Evolutionary conservation across 441 rosid genomes (phyloP).

Genomic region (Erysimum cheiri): DNA sequence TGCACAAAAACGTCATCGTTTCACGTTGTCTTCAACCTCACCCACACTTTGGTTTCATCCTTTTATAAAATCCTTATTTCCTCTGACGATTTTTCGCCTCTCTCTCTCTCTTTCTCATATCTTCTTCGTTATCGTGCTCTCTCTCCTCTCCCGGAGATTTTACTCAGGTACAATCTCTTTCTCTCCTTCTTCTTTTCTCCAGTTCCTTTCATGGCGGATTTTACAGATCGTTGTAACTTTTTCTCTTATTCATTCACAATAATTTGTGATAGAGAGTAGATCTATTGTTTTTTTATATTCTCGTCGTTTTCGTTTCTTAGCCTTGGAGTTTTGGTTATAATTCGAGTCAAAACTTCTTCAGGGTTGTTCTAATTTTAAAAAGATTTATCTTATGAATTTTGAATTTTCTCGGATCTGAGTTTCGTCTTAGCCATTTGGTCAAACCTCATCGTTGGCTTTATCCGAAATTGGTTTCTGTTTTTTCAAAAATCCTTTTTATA

Average conservation of each 20-base stretch:
- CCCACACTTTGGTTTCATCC: conserved; percentile 31
- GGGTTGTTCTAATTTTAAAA: not conserved
- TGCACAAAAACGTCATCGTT: conserved; percentile 42
- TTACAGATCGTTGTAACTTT: conserved; percentile 11
- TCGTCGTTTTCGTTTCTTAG: not conserved
- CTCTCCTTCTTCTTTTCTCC: not conserved
- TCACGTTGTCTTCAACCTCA: conserved; percentile 45
- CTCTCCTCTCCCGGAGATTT: conserved; percentile 29
- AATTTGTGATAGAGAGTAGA: conserved; percentile 1
- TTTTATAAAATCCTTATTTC: conserved; percentile 38
- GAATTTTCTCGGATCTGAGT: conserved; percentile 35
- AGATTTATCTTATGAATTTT: not conserved
- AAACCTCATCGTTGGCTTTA: conserved; percentile 27
- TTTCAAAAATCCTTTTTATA: not conserved
- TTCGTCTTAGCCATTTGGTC: conserved; percentile 15
- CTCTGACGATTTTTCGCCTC: conserved; percentile 36
- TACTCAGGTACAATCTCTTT: conserved; percentile 31
- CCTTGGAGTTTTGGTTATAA: not conserved
- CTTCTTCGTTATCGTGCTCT: conserved; percentile 17
- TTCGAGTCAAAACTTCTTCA: conserved; percentile 3
- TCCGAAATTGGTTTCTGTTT: conserved; percentile 4
- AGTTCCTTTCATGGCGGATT: not conserved
- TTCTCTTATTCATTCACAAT: not conserved
- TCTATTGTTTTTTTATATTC: conserved; percentile 8
- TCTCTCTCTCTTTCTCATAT: conserved; percentile 5